Evolutionary conservation across 169 alveolate genomes (phyloP).

Genomic region (Hepatocystis sp.): DNA sequence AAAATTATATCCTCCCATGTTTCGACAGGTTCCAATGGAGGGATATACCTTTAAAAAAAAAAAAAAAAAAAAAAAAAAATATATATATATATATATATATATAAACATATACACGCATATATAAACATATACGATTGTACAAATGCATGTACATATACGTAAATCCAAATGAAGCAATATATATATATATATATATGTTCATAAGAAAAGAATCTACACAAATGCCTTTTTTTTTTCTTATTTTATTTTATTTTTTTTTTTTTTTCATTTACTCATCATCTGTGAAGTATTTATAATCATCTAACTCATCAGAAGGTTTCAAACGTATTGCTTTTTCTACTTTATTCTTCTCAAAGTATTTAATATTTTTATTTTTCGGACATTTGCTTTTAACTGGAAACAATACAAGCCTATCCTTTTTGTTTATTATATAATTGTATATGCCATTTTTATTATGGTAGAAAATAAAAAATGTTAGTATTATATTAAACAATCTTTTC

Average conservation of each 20-base stretch:
- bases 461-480: too few relatives aligned
- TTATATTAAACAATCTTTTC: too few relatives aligned
- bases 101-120: not conserved
- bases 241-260: too few relatives aligned
- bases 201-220: too few relatives aligned
- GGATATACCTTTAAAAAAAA: conserved; percentile 34
- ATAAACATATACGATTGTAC: not conserved
- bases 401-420: too few relatives aligned
- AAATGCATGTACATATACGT: not conserved
- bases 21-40: conserved; percentile 73
- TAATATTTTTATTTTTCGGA: not conserved
- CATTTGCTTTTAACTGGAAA: conserved; percentile 1
- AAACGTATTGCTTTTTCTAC: too few relatives aligned
- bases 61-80: not conserved
- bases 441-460: too few relatives aligned
- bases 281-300: conserved; percentile 54
- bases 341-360: not conserved
- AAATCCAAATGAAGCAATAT: not conserved
- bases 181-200: conserved; percentile 5
- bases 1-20: conserved; percentile 71
- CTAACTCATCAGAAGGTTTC: conserved; percentile 43
- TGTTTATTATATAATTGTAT: too few relatives aligned
- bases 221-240: too few relatives aligned
- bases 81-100: not conserved
- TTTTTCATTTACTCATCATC: conserved; percentile 58